phyloP scores from a whole-genome alignment of 192 early-diverging fungal species.

The Obelidium mucronatum region DNA sequence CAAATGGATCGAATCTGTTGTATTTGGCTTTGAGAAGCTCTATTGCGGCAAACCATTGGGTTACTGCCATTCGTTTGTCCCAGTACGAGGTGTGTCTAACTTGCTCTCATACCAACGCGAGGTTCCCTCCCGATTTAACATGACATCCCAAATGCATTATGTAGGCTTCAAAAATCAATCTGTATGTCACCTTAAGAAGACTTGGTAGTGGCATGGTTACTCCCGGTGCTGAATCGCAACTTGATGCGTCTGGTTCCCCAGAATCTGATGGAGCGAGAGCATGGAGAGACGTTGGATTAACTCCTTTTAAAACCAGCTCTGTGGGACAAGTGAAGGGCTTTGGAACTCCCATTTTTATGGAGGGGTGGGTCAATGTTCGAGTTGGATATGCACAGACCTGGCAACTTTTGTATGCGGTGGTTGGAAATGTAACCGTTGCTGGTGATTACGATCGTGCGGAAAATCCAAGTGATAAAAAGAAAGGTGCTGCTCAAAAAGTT shows the following conservation, averaged over 20 bases:
- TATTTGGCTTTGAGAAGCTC: slow-evolving; percentile 20
- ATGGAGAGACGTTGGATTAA: slow-evolving; percentile 28
- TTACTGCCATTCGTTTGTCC: slow-evolving; percentile 21
- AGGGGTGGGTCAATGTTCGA: slow-evolving; percentile 29
- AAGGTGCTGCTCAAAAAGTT: not conserved
- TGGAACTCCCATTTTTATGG: slow-evolving; percentile 14
- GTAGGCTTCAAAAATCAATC: slow-evolving; percentile 31
- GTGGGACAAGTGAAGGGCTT: slow-evolving; percentile 9
- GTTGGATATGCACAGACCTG: slow-evolving; percentile 21
- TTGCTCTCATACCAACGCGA: no score
- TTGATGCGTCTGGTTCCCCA: not conserved
- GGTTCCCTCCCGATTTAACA: no score
- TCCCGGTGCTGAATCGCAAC: not conserved
- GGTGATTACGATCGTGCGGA: slow-evolving; percentile 5
- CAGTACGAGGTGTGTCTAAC: slow-evolving; percentile 31
- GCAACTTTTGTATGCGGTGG: slow-evolving; percentile 23
- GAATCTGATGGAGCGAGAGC: slow-evolving; percentile 15
- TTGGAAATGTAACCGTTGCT: slow-evolving; percentile 19
- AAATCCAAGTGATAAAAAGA: not conserved
- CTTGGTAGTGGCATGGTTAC: slow-evolving; percentile 3
- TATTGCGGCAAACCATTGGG: slow-evolving; percentile 35
- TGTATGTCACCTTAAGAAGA: slow-evolving; percentile 22
- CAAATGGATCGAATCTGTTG: slow-evolving; percentile 8
- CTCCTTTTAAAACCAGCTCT: slow-evolving; percentile 23
- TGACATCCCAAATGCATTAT: no score